Percentiles rank a stretch among this genome's conserved stretches.
phyloP scores from a whole-genome alignment of 2,329 filamentous ascomycete genomes.

The Talaromyces atroroseus region DNA sequence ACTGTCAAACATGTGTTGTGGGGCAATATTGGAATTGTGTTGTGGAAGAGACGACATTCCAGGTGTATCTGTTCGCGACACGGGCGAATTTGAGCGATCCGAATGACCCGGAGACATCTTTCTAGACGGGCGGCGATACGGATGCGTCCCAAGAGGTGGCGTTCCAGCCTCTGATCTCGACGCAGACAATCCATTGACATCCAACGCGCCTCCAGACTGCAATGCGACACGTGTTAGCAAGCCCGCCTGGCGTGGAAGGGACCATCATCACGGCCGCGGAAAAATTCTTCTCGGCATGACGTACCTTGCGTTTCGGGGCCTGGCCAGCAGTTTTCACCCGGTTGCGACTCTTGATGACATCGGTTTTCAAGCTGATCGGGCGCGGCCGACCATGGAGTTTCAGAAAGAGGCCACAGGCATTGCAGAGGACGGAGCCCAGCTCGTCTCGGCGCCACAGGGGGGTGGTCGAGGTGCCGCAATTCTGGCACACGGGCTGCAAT shows the following conservation, averaged over 20 bases:
- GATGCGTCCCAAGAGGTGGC: slow-evolving; percentile 51
- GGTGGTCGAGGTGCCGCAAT: slow-evolving; percentile 91
- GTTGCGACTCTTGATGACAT: slow-evolving; percentile 99
- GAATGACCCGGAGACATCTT: slow-evolving; percentile 67
- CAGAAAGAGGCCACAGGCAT: slow-evolving; percentile 94
- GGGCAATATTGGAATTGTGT: slow-evolving; percentile 61
- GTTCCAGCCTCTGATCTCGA: slow-evolving; percentile 53
- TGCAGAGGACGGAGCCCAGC: slow-evolving; percentile 90
- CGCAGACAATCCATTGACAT: slow-evolving; percentile 55
- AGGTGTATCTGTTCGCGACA: slow-evolving; percentile 74
- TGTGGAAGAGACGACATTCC: slow-evolving; percentile 55
- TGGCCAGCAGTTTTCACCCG: slow-evolving; percentile 84
- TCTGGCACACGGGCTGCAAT: slow-evolving; percentile 91
- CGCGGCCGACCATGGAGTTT: slow-evolving; percentile 92
- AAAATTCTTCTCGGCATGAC: slow-evolving; percentile 25
- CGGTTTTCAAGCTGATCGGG: slow-evolving; percentile 94
- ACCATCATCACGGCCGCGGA: slow-evolving; percentile 1
- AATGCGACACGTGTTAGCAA: slow-evolving; percentile 16
- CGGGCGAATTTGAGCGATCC: slow-evolving; percentile 70
- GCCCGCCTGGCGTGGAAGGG: slow-evolving; percentile 19
- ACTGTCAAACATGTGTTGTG: slow-evolving; percentile 73
- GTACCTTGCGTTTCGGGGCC: slow-evolving; percentile 77
- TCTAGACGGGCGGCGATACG: slow-evolving; percentile 62
- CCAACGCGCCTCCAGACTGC: slow-evolving; percentile 41
- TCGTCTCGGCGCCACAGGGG: slow-evolving; percentile 97